phyloP scores from a whole-genome alignment of 164 flowering plant species.

The Pachysandra terminalis region DNA sequence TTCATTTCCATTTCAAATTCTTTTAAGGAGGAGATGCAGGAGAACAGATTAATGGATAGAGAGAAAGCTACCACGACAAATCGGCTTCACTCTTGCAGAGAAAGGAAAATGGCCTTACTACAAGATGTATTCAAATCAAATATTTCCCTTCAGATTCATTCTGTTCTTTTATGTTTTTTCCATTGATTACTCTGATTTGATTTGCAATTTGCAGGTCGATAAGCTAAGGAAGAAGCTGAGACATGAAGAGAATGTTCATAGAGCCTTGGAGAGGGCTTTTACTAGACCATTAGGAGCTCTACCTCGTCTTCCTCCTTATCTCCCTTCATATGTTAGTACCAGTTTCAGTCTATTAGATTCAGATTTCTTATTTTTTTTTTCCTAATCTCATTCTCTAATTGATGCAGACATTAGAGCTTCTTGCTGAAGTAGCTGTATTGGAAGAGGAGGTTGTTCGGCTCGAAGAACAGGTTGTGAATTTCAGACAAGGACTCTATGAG shows the following conservation, averaged over 20 bases:
- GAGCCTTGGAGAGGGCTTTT: conserved; percentile 88
- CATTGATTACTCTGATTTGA: neutral
- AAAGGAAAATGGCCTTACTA: conserved; percentile 66
- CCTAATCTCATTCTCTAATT: neutral
- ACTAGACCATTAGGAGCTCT: conserved; percentile 85
- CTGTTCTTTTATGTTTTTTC: neutral
- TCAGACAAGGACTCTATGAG: conserved; percentile 54
- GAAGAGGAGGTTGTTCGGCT: conserved; percentile 70
- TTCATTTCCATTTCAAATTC: neutral
- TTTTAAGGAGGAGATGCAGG: conserved; percentile 34
- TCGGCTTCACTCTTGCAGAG: conserved; percentile 40
- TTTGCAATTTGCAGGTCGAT: conserved; percentile 57
- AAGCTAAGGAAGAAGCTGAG: conserved; percentile 82
- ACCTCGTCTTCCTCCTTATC: conserved; percentile 95
- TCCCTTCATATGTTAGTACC: conserved; percentile 65
- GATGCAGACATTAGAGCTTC: conserved; percentile 56
- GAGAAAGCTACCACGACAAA: conserved; percentile 29
- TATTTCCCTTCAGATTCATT: neutral
- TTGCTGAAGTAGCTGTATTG: conserved; percentile 73
- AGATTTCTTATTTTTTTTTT: neutral
- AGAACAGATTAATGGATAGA: conserved; percentile 24
- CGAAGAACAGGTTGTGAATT: conserved; percentile 58
- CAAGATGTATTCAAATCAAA: conserved; percentile 56
- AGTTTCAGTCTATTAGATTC: neutral
- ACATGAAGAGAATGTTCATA: conserved; percentile 81